phyloP scores from a whole-genome alignment of 1,139 yeast species.

The Dujonia santamariae region DNA sequence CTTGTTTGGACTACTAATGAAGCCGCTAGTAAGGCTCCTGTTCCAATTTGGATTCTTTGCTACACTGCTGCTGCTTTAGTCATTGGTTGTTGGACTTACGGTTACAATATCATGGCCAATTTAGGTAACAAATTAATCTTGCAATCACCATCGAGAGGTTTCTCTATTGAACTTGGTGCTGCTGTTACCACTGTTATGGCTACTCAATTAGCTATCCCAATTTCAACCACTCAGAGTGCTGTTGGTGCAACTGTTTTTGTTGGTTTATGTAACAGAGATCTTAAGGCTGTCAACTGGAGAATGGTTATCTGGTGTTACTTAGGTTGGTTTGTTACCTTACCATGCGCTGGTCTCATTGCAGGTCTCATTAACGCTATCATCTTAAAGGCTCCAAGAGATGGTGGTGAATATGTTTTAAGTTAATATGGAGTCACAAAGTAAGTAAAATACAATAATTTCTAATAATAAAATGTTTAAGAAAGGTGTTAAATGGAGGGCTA shows the following conservation, averaged over 20 bases:
- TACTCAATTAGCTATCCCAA: conserved; percentile 67
- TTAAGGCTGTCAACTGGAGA: conserved; percentile 72
- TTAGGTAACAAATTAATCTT: conserved; percentile 74
- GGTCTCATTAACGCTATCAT: conserved; percentile 67
- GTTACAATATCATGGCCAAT: conserved; percentile 68
- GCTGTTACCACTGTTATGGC: conserved; percentile 77
- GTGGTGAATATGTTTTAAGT: conserved; percentile 38
- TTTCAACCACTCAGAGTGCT: conserved; percentile 78
- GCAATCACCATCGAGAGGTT: conserved; percentile 82
- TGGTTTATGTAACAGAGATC: conserved; percentile 67
- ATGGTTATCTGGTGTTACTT: conserved; percentile 69
- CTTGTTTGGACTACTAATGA: conserved; percentile 57
- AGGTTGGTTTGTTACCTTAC: conserved; percentile 75
- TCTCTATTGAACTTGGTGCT: conserved; percentile 74
- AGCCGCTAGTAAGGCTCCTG: conserved; percentile 48
- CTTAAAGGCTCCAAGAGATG: conserved; percentile 61
- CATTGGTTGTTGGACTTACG: conserved; percentile 70
- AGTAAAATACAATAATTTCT: too few species aligned
- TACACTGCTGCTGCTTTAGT: conserved; percentile 68
- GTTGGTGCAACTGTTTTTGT: conserved; percentile 78
- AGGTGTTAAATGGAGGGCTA: too few species aligned
- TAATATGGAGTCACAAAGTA: too few species aligned
- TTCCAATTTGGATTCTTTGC: conserved; percentile 71
- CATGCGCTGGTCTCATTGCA: conserved; percentile 70
- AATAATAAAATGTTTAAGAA: too few species aligned